Conservation (phyloP, 805 yeast species). For the Candida mattraensis region DNA sequence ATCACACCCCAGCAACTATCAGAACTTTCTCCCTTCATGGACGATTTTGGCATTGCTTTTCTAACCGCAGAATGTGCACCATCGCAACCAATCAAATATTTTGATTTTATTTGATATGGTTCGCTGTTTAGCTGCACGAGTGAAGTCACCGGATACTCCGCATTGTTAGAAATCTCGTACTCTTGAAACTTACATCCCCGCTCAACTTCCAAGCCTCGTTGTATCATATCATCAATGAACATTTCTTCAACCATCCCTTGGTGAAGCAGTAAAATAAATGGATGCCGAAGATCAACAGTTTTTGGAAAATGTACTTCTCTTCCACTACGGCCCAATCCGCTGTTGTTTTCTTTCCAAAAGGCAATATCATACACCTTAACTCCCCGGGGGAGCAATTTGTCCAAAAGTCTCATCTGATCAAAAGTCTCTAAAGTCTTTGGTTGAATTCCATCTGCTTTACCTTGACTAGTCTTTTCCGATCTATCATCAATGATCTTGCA, state of each 20-base stretch:
- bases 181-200: slow-evolving; percentile 7
- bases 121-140: slow-evolving; percentile 3
- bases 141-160: slow-evolving; percentile 1
- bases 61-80: slow-evolving; percentile 37
- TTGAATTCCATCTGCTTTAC: slow-evolving; percentile 39
- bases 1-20: slow-evolving; percentile 39
- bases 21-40: slow-evolving; percentile 36
- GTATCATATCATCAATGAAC: slow-evolving; percentile 38
- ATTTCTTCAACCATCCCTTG: slow-evolving; percentile 23
- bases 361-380: slow-evolving; percentile 30
- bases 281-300: slow-evolving; percentile 14
- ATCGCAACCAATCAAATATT: slow-evolving; percentile 35
- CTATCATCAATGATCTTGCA: slow-evolving; percentile 34
- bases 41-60: slow-evolving; percentile 26
- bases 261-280: slow-evolving; percentile 13
- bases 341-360: slow-evolving; percentile 18
- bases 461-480: slow-evolving; percentile 28
- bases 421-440: slow-evolving; percentile 33
- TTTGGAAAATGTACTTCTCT: slow-evolving; percentile 12
- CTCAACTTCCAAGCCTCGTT: slow-evolving; percentile 37
- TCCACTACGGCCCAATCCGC: slow-evolving; percentile 8
- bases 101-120: slow-evolving; percentile 24
- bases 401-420: slow-evolving; percentile 15
- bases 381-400: slow-evolving; percentile 17
- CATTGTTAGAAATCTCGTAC: background rate